phyloP scores from a whole-genome alignment of 805 yeast species.

The Saccharomycopsis schoenii region DNA sequence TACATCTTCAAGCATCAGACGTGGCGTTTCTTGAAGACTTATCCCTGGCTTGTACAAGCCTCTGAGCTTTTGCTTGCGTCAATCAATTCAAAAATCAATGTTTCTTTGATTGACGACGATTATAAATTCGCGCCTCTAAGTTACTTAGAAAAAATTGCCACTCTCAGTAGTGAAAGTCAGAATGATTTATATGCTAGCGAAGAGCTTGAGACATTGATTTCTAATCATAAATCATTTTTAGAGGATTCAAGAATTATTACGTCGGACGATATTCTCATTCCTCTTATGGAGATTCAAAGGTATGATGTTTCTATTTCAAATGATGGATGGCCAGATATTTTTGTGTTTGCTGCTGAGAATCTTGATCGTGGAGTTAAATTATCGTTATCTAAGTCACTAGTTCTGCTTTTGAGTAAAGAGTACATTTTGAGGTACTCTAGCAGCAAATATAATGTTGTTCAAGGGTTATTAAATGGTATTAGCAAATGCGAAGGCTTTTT shows the following conservation, averaged over 20 bases:
- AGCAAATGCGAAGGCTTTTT: conserved; percentile 62
- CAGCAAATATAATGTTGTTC: conserved; percentile 76
- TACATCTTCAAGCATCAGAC: conserved; percentile 88
- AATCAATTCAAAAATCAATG: conserved; percentile 40
- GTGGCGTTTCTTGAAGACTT: conserved; percentile 92
- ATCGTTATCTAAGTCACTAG: conserved; percentile 75
- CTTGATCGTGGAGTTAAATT: conserved; percentile 51
- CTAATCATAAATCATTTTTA: conserved; percentile 28
- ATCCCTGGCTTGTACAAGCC: conserved; percentile 92
- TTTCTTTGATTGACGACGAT: conserved; percentile 39
- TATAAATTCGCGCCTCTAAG: conserved; percentile 43
- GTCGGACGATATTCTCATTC: conserved; percentile 53
- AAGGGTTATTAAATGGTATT: conserved; percentile 76
- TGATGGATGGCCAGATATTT: conserved; percentile 70
- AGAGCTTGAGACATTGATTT: conserved; percentile 26
- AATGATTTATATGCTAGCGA: conserved; percentile 17
- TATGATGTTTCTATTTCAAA: conserved; percentile 72
- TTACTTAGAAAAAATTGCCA: conserved; percentile 24
- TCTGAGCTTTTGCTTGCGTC: conserved; percentile 76
- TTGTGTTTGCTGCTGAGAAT: conserved; percentile 64
- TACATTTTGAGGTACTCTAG: conserved; percentile 89
- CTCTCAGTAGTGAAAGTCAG: conserved; percentile 2
- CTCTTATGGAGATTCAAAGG: conserved; percentile 73
- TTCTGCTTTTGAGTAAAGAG: conserved; percentile 74
- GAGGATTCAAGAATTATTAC: conserved; percentile 26